These are phyloP conservation scores for Hippophae rhamnoides DNA, from an alignment of 306 rosid species.

Conservation along the genomic window DNA sequence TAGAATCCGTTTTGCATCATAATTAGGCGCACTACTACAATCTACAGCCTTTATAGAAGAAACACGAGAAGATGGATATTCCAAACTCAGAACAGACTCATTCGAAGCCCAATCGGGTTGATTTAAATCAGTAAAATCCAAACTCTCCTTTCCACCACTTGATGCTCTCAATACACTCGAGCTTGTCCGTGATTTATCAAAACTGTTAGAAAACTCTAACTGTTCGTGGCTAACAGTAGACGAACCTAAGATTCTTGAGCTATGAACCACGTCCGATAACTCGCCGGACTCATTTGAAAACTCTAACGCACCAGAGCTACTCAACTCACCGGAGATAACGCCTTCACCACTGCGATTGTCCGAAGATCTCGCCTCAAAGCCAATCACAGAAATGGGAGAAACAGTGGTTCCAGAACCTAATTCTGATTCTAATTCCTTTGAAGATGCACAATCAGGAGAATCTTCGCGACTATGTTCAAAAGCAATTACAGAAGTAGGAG, in stretches of 20 bases:
- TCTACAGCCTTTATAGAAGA: conserved; percentile 61
- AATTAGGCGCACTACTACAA: conserved; percentile 20
- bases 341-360: conserved; percentile 28
- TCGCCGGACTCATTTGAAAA: conserved; percentile 73
- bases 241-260: conserved; percentile 42
- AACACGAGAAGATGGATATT: conserved; percentile 77
- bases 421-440: conserved; percentile 29
- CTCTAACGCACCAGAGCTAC: conserved; percentile 79
- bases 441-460: conserved; percentile 14
- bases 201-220: conserved; percentile 48
- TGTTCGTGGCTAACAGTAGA: conserved; percentile 34
- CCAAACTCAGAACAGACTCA: conserved; percentile 73
- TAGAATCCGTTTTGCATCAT: conserved; percentile 38
- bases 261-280: conserved; percentile 41
- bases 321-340: conserved; percentile 56
- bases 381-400: conserved; percentile 73
- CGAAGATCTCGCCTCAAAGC: conserved; percentile 48
- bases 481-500: conserved; percentile 67
- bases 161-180: conserved; percentile 38
- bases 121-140: conserved; percentile 47
- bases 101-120: conserved; percentile 68
- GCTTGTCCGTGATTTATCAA: conserved; percentile 42
- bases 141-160: conserved; percentile 47
- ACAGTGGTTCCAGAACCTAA: conserved; percentile 42
- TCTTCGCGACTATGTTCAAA: conserved; percentile 39